phyloP scores from a whole-genome alignment of 345 rosid species.

The Pugionium cornutum region DNA sequence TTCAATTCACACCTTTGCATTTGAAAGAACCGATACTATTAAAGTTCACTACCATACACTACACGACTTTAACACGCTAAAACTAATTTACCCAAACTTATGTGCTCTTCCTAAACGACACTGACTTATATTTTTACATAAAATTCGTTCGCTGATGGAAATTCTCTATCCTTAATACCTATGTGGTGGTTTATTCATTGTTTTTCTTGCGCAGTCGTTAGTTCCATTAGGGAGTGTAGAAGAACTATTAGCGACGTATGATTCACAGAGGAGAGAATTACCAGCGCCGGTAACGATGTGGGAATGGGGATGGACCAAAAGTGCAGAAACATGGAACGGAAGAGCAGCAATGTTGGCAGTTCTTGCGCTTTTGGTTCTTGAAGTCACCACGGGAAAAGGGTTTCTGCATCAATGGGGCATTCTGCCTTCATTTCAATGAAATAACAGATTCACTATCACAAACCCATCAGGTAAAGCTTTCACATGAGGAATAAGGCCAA shows the following conservation, averaged over 20 bases:
- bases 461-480: neutral
- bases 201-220: slow-evolving; percentile 62
- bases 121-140: neutral
- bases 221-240: slow-evolving; percentile 95
- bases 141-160: neutral
- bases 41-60: too few relatives aligned
- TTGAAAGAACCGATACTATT: too few relatives aligned
- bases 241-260: slow-evolving; percentile 84
- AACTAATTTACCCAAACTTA: too few relatives aligned
- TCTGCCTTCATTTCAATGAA: slow-evolving; percentile 54
- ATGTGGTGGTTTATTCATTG: neutral
- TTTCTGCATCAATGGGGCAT: slow-evolving; percentile 94
- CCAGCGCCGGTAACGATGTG: slow-evolving; percentile 90
- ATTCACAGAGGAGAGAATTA: slow-evolving; percentile 85
- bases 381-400: slow-evolving; percentile 93
- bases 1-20: too few relatives aligned
- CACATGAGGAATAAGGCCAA: too few relatives aligned
- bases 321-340: slow-evolving; percentile 99
- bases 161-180: too few relatives aligned
- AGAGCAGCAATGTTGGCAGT: slow-evolving; percentile 98
- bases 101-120: too few relatives aligned
- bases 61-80: too few relatives aligned
- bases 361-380: slow-evolving; percentile 73
- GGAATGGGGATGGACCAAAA: slow-evolving; percentile 99
- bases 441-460: slow-evolving; percentile 6